Conservation (phyloP, 768 basidiomycete species). For the Podaxis sp. region DNA sequence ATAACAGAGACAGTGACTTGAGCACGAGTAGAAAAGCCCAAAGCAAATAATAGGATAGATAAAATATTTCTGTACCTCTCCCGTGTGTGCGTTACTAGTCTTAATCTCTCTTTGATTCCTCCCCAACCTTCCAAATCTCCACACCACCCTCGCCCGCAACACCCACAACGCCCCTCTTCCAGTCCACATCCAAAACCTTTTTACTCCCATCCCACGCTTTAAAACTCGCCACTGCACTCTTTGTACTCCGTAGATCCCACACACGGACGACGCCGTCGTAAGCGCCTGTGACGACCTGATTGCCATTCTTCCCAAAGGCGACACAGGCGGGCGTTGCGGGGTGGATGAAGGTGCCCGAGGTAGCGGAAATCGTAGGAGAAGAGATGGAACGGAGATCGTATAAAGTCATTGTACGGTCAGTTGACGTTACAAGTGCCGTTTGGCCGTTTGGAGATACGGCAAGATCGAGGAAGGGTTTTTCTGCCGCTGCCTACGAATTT, state of each 20-base stretch:
- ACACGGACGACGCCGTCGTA: constrained; percentile 78
- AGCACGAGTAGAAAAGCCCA: too few species aligned
- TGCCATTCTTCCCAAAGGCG: constrained; percentile 26
- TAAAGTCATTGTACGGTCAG: constrained; percentile 70
- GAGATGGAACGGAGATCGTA: constrained; percentile 57
- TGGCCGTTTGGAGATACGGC: constrained; percentile 42
- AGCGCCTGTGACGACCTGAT: constrained; percentile 68
- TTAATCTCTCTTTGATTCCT: constrained; percentile 20
- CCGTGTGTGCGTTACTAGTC: too few species aligned
- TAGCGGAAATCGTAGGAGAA: not conserved
- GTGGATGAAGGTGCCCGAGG: constrained; percentile 33
- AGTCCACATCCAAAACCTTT: constrained; percentile 62
- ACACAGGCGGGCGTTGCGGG: constrained; percentile 69
- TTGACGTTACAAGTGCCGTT: constrained; percentile 59
- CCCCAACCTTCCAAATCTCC: constrained; percentile 59
- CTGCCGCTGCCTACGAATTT: constrained; percentile 52
- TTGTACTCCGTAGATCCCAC: constrained; percentile 76
- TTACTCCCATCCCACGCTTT: constrained; percentile 50
- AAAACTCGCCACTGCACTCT: constrained; percentile 63
- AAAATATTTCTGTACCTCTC: too few species aligned
- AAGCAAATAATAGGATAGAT: too few species aligned
- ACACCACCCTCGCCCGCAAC: constrained; percentile 66
- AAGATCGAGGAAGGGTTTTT: constrained; percentile 74
- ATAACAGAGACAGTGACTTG: too few species aligned
- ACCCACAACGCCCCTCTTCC: constrained; percentile 52